Evolutionary conservation across 345 rosid genomes (phyloP).

Genomic region (Murraya paniculata): DNA sequence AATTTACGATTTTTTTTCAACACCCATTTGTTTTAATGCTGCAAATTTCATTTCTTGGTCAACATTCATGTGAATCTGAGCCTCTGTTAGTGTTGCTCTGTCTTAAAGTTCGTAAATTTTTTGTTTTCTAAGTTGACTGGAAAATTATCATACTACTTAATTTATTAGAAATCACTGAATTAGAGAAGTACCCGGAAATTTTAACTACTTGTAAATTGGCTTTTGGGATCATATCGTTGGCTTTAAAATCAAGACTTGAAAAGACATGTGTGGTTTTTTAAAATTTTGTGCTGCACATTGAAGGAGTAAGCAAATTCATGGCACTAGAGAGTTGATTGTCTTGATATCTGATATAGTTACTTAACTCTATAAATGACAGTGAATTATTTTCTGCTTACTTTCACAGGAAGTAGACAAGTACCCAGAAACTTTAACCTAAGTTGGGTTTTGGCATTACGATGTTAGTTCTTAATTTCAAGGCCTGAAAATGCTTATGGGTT

Average conservation of each 20-base stretch:
- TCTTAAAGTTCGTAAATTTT: background rate
- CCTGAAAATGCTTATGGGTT: background rate
- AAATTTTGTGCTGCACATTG: too few species aligned
- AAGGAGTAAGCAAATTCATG: too few species aligned
- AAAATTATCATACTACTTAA: background rate
- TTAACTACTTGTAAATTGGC: background rate
- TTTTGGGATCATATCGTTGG: background rate
- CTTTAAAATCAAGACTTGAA: background rate
- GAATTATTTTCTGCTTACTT: background rate
- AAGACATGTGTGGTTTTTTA: background rate
- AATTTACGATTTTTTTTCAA: background rate
- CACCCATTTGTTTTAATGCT: background rate
- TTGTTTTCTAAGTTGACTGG: background rate
- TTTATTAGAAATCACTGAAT: background rate
- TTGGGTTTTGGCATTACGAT: background rate
- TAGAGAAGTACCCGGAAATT: background rate
- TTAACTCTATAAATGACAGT: background rate
- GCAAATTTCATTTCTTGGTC: background rate
- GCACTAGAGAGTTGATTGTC: background rate
- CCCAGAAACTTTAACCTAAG: background rate
- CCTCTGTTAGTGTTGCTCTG: background rate
- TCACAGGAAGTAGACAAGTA: background rate
- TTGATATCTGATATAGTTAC: background rate
- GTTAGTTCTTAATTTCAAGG: background rate
- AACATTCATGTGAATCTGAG: background rate